Evolutionary conservation across 768 basidiomycete species (phyloP).

Genomic region (Macrocybe gigantea): DNA sequence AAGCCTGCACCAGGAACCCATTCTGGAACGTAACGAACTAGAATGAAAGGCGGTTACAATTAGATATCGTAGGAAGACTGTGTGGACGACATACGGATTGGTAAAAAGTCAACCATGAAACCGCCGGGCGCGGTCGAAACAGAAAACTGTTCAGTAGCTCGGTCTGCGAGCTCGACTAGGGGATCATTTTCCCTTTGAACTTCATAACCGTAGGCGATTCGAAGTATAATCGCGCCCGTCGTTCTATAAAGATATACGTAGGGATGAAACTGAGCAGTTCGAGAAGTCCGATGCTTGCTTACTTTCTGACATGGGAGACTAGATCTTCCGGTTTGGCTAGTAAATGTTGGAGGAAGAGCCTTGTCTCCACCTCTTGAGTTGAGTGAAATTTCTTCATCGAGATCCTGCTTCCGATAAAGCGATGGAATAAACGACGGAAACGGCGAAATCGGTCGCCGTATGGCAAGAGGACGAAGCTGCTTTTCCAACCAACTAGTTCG

Average conservation of each 20-base stretch:
- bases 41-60: background rate
- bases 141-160: constrained; percentile 50
- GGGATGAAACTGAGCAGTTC: constrained; percentile 1
- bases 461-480: constrained; percentile 48
- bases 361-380: constrained; percentile 40
- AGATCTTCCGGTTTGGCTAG: constrained; percentile 43
- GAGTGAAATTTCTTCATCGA: constrained; percentile 37
- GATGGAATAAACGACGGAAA: constrained; percentile 47
- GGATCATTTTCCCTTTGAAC: constrained; percentile 45
- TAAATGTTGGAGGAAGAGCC: constrained; percentile 40
- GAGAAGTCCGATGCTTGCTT: constrained; percentile 13
- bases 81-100: constrained; percentile 29
- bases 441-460: constrained; percentile 52
- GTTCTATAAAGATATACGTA: constrained; percentile 24
- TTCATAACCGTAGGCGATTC: constrained; percentile 50
- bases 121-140: constrained; percentile 46
- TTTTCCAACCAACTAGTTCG: constrained; percentile 53
- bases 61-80: too few species aligned
- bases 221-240: constrained; percentile 46
- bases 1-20: constrained; percentile 66
- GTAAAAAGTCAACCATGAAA: constrained; percentile 46
- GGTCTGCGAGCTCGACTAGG: constrained; percentile 46
- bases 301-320: constrained; percentile 42
- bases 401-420: constrained; percentile 38
- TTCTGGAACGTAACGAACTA: constrained; percentile 52